These are phyloP conservation scores for Solanum paucissectum DNA, from an alignment of 257 asterid genomes.

Conservation along the genomic window DNA sequence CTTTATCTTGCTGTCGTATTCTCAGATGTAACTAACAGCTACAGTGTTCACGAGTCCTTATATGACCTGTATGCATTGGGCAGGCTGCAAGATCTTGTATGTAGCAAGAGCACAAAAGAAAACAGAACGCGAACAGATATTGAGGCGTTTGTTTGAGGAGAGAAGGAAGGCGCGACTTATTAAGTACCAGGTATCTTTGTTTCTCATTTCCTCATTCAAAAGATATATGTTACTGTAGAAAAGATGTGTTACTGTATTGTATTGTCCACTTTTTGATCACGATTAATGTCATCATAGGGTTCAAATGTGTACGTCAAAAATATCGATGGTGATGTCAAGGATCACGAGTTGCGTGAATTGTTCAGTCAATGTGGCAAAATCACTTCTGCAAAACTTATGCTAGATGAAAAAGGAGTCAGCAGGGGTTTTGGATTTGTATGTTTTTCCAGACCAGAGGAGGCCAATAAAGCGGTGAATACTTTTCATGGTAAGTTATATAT, in stretches of 20 bases:
- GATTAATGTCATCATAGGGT: slow-evolving; percentile 28
- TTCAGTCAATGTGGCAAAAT: slow-evolving; percentile 68
- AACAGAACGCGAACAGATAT: slow-evolving; percentile 57
- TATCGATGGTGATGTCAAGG: slow-evolving; percentile 56
- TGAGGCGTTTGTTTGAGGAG: slow-evolving; percentile 68
- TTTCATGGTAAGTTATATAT: slow-evolving; percentile 34
- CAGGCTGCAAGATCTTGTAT: slow-evolving; percentile 68
- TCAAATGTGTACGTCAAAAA: slow-evolving; percentile 82
- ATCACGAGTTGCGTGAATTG: slow-evolving; percentile 49
- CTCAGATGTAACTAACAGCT: not conserved
- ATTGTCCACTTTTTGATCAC: not conserved
- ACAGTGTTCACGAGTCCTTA: not conserved
- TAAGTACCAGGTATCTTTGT: slow-evolving; percentile 51
- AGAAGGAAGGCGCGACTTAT: slow-evolving; percentile 48
- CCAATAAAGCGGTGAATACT: slow-evolving; percentile 48
- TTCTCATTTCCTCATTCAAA: not conserved
- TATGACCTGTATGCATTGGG: not conserved
- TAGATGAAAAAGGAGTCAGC: slow-evolving; percentile 67
- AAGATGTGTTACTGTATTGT: not conserved
- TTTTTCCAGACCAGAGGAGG: slow-evolving; percentile 75
- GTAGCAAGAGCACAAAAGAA: slow-evolving; percentile 84
- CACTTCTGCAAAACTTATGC: slow-evolving; percentile 72
- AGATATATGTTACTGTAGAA: not conserved
- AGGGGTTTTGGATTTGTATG: slow-evolving; percentile 92
- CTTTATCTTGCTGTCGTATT: not conserved